These are phyloP conservation scores for Scheffersomyces amazonensis DNA, from an alignment of 805 yeast species.

Conservation along the genomic window DNA sequence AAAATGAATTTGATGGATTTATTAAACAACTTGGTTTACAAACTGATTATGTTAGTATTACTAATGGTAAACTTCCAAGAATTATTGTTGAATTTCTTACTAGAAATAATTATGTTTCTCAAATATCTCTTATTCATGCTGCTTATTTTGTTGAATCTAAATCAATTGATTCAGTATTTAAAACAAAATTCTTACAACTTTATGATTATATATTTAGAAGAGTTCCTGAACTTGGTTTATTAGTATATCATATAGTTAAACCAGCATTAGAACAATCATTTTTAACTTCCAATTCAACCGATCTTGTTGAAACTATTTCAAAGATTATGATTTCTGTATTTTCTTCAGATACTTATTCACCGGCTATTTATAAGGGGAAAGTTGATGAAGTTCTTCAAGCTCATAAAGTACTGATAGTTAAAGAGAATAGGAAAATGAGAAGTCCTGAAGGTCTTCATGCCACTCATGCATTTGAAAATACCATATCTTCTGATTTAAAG, in stretches of 20 bases:
- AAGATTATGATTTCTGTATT: conserved; percentile 20
- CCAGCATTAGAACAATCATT: conserved; percentile 23
- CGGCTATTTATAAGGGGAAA: conserved; percentile 8
- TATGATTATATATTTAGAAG: conserved; percentile 22
- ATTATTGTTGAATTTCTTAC: conserved; percentile 23
- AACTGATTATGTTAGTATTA: conserved; percentile 9
- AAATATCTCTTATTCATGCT: conserved; percentile 23
- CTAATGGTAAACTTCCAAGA: conserved; percentile 22
- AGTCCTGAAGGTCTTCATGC: conserved; percentile 6
- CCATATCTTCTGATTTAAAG: conserved; percentile 15
- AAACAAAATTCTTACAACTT: conserved; percentile 25
- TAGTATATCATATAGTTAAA: conserved; percentile 30
- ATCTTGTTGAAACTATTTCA: conserved; percentile 24
- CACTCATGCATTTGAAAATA: conserved; percentile 11
- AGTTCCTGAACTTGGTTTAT: conserved; percentile 17
- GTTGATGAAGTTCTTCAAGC: conserved; percentile 16
- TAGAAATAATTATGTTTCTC: conserved; percentile 15
- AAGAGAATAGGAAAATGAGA: conserved; percentile 6
- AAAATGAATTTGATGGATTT: conserved; percentile 20
- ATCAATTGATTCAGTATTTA: conserved; percentile 26
- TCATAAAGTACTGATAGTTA: conserved; percentile 10
- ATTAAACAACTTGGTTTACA: conserved; percentile 19
- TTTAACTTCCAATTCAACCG: conserved; percentile 23
- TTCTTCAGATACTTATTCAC: conserved; percentile 13
- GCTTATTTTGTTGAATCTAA: conserved; percentile 26